Evolutionary conservation across 2,329 filamentous ascomycete species (phyloP), one percentile per base, ranked within the genome.

Genomic region (Fusarium subglutinans): DNA sequence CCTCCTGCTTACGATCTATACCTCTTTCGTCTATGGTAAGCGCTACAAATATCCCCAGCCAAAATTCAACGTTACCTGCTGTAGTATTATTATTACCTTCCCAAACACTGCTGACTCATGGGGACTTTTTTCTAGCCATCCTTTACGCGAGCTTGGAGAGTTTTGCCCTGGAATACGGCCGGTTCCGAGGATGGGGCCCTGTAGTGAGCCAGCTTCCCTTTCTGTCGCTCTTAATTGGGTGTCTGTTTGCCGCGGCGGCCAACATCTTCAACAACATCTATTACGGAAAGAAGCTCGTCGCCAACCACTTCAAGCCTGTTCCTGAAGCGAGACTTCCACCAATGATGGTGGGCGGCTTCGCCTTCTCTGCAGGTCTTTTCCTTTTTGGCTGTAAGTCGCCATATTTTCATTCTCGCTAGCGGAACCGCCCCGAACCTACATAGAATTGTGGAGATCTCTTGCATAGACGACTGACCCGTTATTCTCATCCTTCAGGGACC

Each of bases 391-490:
- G 54, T 56, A 56, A 56, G 54, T 56, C 9, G 22, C 17, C 8
- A 41, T 40, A 18, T 24, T 26, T 6, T 3, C 33, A 35, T 35
- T 9, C 33, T 35, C 33, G 13, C 22, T 51, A 24, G 53, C 53
- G 37, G 38, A 56, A 44, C 28, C 38, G 26, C 38, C 54, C 38
- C 37, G 24, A 30, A 30, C 53, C 37, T 20, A n/a, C 38, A 44
- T 56, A 9, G 33, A 33, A 56, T 33, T 55, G 38, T 56, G 54
- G 54, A 12, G 54, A 26, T 44, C 8, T 10, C 26, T 33, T 56
- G 54, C 54, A 56, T 56, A 56, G 54, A 56, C 54, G 54, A 56
- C 54, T 56, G 28, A 56, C 54, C 53, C 54, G 28, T 56, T 44
- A 20, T 56, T 30, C 13, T 33, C 26, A 14, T n/a, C 15, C 18